These are phyloP conservation scores for Acer campestre DNA, from an alignment of 345 rosid species.

Conservation along the genomic window DNA sequence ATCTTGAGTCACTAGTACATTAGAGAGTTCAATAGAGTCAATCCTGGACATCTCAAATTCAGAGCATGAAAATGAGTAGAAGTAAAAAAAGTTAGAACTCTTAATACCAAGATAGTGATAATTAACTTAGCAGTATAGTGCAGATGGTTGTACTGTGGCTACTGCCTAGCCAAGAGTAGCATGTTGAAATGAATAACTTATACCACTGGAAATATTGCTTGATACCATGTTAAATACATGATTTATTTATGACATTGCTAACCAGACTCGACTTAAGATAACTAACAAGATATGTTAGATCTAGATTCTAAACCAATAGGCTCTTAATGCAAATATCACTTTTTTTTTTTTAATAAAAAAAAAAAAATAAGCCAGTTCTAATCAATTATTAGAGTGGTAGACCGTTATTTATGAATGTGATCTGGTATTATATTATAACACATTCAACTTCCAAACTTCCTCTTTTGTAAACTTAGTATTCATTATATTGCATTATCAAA, in stretches of 20 bases:
- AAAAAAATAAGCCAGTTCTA: neutral
- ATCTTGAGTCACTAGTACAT: neutral
- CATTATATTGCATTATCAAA: neutral
- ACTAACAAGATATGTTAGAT: neutral
- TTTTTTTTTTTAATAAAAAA: neutral
- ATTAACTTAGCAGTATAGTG: neutral
- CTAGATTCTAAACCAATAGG: neutral
- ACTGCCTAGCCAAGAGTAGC: neutral
- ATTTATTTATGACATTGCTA: neutral
- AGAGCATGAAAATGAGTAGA: neutral
- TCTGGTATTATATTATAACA: constrained; percentile 5
- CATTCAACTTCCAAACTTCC: neutral
- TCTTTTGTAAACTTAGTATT: constrained; percentile 9
- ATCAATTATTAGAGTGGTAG: neutral
- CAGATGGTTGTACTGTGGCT: neutral
- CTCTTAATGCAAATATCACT: neutral
- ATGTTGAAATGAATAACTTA: neutral
- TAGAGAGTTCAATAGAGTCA: neutral
- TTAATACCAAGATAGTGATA: neutral
- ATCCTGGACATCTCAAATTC: constrained; percentile 1
- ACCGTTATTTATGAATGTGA: neutral
- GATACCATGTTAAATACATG: neutral
- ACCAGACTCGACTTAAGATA: neutral
- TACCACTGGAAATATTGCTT: neutral
- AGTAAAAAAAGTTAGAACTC: neutral